Conservation (phyloP, 331 rosid genomes). For the Quercus phellos region DNA sequence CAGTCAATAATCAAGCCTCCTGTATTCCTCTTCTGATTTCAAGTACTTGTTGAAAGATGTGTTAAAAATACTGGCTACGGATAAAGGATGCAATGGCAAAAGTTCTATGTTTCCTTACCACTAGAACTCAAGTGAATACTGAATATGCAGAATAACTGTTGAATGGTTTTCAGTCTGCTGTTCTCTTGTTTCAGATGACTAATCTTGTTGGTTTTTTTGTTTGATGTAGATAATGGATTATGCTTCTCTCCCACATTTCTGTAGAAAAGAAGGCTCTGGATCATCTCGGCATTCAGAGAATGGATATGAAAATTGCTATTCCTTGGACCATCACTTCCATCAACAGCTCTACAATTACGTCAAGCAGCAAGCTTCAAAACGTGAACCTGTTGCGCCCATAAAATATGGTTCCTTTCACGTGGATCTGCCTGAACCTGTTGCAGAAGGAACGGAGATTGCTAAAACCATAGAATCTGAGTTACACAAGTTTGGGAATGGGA, state of each 20-base stretch:
- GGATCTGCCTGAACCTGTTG: conserved; percentile 54
- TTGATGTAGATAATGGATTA: conserved; percentile 81
- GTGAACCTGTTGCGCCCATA: conserved; percentile 40
- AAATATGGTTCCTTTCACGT: conserved; percentile 87
- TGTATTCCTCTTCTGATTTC: neutral
- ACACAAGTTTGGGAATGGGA: conserved; percentile 50
- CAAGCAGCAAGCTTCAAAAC: conserved; percentile 54
- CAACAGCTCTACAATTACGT: conserved; percentile 68
- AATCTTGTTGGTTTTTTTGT: conserved; percentile 9
- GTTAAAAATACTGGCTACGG: neutral
- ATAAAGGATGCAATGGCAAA: neutral
- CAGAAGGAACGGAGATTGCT: conserved; percentile 50
- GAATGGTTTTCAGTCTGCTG: neutral
- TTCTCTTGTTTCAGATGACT: neutral
- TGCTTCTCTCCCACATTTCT: conserved; percentile 87
- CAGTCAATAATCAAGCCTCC: neutral
- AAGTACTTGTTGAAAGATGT: neutral
- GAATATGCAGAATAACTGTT: neutral
- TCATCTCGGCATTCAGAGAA: conserved; percentile 51
- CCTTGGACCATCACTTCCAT: conserved; percentile 81
- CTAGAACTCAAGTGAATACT: neutral
- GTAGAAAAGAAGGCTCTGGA: conserved; percentile 72
- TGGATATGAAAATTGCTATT: conserved; percentile 61
- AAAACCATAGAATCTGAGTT: conserved; percentile 64
- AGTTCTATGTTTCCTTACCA: neutral